Evolutionary conservation across 2,329 filamentous ascomycete genomes (phyloP), one percentile per base, ranked within the genome.

Genomic region (Cladosporium sp.): DNA sequence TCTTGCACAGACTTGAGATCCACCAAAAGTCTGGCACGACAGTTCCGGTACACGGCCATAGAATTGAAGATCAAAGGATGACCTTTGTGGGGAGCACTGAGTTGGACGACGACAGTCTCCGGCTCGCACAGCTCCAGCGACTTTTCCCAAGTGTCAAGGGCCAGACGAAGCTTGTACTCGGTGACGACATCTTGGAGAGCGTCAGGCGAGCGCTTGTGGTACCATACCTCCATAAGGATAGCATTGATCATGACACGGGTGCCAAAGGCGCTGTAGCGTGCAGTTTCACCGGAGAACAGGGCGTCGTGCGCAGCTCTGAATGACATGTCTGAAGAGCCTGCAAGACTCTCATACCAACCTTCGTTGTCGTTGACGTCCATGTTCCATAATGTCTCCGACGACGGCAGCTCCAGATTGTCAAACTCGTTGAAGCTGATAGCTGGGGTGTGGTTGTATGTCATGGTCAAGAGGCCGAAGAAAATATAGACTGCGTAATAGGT

Each of bases 401-500:
- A 96, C 1, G 93, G 93, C 50, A 99, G 79, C 67, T 93, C 87
- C 43, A 97, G 73, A 50, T 91, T 88, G 66, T 97, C 93, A 58
- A 99, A 96, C 69, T 97, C 93, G 68, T 96, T 96, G 77, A 96
- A 96, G 71, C 89, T 91, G 75, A 99, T 96, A 27, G 91, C 92
- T 11, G 93, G 93, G 1, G 92, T 97, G 72, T 97, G 93, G 68
- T 97, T 97, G 79, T 95, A 99, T 0, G 92, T 95, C 70, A 99
- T 71, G 1, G 93, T 97, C 61, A 97, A 74, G 63, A 97, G 80
- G 50, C 93, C 93, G 65, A 97, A 97, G 80, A 97, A 97, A 70
- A 97, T 96, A 75, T 97, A 99, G 54, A 97, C 93, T 1, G 93
- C 92, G 64, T 95, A 99, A 73, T 97, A 99, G 1, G 93, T 97